Conservation (phyloP, 2,329 filamentous ascomycete genomes). For the Pseudocercospora pini-densiflorae region DNA sequence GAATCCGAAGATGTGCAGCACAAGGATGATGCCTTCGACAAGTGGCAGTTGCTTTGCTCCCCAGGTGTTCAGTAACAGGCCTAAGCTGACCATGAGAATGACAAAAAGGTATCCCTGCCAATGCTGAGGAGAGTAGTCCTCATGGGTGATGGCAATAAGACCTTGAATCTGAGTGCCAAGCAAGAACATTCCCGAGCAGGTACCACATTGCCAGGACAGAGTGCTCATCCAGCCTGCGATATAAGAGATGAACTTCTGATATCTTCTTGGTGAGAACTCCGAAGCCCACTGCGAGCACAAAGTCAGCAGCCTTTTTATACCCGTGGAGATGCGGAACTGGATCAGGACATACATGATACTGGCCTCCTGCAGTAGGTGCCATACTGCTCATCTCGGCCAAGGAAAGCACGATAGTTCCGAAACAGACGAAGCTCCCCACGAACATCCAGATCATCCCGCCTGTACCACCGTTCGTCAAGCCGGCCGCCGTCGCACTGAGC, state of each 20-base stretch:
- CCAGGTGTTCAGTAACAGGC: slow-evolving; percentile 27
- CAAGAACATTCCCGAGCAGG: slow-evolving; percentile 21
- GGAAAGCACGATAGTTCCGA: slow-evolving; percentile 27
- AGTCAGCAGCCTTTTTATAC: background rate
- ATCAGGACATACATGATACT: slow-evolving; percentile 26
- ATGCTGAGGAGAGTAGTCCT: slow-evolving; percentile 13
- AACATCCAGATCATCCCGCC: slow-evolving; percentile 29
- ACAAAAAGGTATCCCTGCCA: slow-evolving; percentile 25
- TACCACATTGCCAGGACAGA: slow-evolving; percentile 24
- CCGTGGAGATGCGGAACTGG: background rate
- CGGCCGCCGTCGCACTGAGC: slow-evolving; percentile 16
- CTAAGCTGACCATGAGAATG: slow-evolving; percentile 22
- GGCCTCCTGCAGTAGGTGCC: slow-evolving; percentile 37
- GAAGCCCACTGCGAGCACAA: slow-evolving; percentile 32
- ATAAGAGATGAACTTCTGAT: slow-evolving; percentile 34
- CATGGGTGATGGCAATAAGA: slow-evolving; percentile 20
- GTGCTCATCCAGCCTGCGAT: slow-evolving; percentile 27
- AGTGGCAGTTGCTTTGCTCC: slow-evolving; percentile 41
- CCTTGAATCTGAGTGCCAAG: slow-evolving; percentile 22
- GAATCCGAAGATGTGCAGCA: slow-evolving; percentile 38
- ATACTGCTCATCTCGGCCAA: slow-evolving; percentile 35
- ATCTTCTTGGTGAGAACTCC: slow-evolving; percentile 31
- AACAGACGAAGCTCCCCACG: slow-evolving; percentile 22
- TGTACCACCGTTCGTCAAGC: slow-evolving; percentile 28
- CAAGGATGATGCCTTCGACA: slow-evolving; percentile 45